Evolutionary conservation across 75 land plant species (phyloP), one percentile per base, ranked within the genome.

Genomic region (Pseudotsuga menziesii): DNA sequence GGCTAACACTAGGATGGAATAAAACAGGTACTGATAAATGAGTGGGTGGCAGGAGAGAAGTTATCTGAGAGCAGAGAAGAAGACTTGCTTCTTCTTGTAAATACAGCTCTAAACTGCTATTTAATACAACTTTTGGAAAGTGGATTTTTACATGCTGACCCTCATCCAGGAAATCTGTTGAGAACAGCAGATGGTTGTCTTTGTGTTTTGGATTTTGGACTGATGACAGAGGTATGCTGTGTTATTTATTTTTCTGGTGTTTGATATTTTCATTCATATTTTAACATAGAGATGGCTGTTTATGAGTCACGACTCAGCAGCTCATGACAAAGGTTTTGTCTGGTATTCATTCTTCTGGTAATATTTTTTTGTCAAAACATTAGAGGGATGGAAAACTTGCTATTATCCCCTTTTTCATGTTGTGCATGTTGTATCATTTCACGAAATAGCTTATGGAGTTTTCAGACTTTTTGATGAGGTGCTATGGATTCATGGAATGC

Each of bases 121-220:
- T 64, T 87, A 9, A 62, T 87, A 48, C 88, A 87, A 61, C 80
- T 87, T 36, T 82, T 87, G 3, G 88, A 87, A 36, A 85, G 81
- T 75, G 88, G 88, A 20, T 87, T 87, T 72, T 87, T 87, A 74
- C 88, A 87, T 74, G 88, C 88, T 41, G 88, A 87, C 78, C 88
- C 88, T 48, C 88, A 87, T 81, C 88, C 88, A 52, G 88, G 88
- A 41, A 87, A 87, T 72, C 79, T 87, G 56, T 63, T 87, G 62
- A 61, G 83, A 62, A 87, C 88, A 17, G 52, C 79, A 4, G 75
- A 76, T 87, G 77, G 77, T 35, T 58, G 66, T 12, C 77, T 76
- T 35, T 58, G 66, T 39, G 48, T 76, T 29, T 39, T 76, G 25
- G 77, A 76, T 61, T 76, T 32, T 76, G 77, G 77, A 9, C 41